These are phyloP conservation scores for Aspergillus piperis DNA, from an alignment of 2,329 filamentous ascomycete species.

Conservation along the genomic window DNA sequence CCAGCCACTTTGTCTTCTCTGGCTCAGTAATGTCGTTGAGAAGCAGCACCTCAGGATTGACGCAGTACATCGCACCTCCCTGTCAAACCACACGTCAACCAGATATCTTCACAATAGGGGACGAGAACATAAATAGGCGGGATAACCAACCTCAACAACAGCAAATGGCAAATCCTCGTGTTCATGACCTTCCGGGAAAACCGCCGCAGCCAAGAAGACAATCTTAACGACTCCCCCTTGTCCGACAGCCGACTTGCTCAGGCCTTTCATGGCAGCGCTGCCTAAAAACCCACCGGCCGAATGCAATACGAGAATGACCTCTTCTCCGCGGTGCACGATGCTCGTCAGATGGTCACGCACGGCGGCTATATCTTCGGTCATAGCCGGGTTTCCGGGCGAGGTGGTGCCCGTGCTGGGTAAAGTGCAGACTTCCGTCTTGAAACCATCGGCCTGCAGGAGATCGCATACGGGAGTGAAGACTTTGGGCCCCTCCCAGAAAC, in stretches of 20 bases:
- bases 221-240: slow-evolving; percentile 3
- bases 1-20: background rate
- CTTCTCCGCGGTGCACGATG: background rate
- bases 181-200: background rate
- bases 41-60: background rate
- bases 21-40: background rate
- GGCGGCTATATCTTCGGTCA: slow-evolving; percentile 4
- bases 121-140: background rate
- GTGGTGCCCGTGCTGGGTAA: slow-evolving; percentile 2
- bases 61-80: slow-evolving; percentile 1
- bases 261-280: slow-evolving; percentile 1
- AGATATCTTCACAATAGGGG: too few relatives aligned
- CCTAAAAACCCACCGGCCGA: slow-evolving; percentile 1
- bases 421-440: background rate
- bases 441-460: background rate
- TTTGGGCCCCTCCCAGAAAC: slow-evolving; percentile 6
- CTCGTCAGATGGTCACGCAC: background rate
- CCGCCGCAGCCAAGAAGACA: slow-evolving; percentile 3
- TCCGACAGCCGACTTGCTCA: background rate
- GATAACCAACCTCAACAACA: background rate
- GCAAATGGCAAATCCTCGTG: slow-evolving; percentile 5
- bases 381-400: slow-evolving; percentile 6
- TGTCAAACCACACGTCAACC: background rate
- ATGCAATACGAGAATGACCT: slow-evolving; percentile 1
- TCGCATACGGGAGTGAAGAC: background rate